Percentiles rank a stretch among this genome's conserved stretches.
Conservation (phyloP, 257 asterid species). For the Nyctanthes arbortristis region DNA sequence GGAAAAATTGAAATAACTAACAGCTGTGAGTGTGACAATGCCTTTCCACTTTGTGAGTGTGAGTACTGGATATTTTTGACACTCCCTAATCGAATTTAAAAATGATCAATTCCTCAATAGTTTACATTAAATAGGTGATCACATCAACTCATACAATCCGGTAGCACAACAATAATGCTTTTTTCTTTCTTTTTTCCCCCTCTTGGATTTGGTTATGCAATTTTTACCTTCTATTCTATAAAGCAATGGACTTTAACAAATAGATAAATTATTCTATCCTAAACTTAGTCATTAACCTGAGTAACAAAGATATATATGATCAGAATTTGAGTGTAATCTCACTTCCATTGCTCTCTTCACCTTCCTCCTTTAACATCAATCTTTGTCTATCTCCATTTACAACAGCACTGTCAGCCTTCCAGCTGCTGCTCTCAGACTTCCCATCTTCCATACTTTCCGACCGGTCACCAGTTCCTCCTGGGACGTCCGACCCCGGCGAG, state of each 20-base stretch:
- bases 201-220: background rate
- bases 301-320: background rate
- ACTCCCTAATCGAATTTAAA: too few relatives aligned
- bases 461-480: conserved; percentile 54
- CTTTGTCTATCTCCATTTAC: conserved; percentile 55
- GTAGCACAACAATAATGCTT: background rate
- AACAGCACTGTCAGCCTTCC: conserved; percentile 79
- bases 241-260: conserved; percentile 3
- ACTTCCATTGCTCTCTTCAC: conserved; percentile 61
- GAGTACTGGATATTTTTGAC: too few relatives aligned
- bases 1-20: too few relatives aligned
- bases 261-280: conserved; percentile 1
- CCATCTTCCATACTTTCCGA: conserved; percentile 90
- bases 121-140: background rate
- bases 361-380: conserved; percentile 36
- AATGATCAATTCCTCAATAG: background rate
- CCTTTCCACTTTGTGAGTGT: too few relatives aligned
- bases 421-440: conserved; percentile 86
- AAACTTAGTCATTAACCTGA: background rate
- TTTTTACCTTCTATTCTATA: background rate
- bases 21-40: too few relatives aligned
- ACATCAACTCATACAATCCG: background rate
- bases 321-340: conserved; percentile 65
- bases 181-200: too few relatives aligned
- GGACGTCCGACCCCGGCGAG: conserved; percentile 57